These are phyloP conservation scores for Pilaira anomala DNA, from an alignment of 192 early-diverging fungal genomes.

Conservation along the genomic window DNA sequence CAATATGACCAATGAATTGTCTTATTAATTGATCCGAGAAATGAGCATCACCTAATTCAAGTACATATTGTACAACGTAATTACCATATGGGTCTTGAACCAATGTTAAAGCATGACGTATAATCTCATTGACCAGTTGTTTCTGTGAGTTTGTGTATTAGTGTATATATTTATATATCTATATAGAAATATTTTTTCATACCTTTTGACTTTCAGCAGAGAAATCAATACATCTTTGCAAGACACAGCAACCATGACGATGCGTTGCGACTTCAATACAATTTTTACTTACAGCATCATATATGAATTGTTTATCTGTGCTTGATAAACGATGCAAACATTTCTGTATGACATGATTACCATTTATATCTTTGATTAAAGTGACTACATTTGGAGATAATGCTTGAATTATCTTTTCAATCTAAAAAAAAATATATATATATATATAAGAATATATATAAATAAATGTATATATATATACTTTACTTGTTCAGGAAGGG, in stretches of 20 bases:
- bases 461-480: background rate
- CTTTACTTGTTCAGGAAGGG: slow-evolving; percentile 53
- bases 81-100: slow-evolving; percentile 90
- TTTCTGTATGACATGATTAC: slow-evolving; percentile 92
- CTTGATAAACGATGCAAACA: slow-evolving; percentile 72
- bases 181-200: no score
- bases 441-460: background rate
- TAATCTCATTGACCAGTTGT: slow-evolving; percentile 76
- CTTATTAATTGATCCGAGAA: slow-evolving; percentile 70
- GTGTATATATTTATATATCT: background rate
- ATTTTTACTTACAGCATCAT: slow-evolving; percentile 71
- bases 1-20: slow-evolving; percentile 74
- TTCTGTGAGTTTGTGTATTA: slow-evolving; percentile 1
- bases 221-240: slow-evolving; percentile 88
- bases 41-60: slow-evolving; percentile 67
- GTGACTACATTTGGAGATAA: slow-evolving; percentile 67
- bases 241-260: slow-evolving; percentile 85
- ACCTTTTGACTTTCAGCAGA: slow-evolving; percentile 66
- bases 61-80: slow-evolving; percentile 90
- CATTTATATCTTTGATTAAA: slow-evolving; percentile 87
- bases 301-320: slow-evolving; percentile 84
- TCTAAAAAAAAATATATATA: slow-evolving; percentile 39
- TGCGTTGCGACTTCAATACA: slow-evolving; percentile 85
- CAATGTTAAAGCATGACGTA: slow-evolving; percentile 64
- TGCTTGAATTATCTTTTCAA: slow-evolving; percentile 59